These are phyloP conservation scores for Emydomyces testavorans DNA, from an alignment of 2,329 filamentous ascomycete species.

Conservation along the genomic window DNA sequence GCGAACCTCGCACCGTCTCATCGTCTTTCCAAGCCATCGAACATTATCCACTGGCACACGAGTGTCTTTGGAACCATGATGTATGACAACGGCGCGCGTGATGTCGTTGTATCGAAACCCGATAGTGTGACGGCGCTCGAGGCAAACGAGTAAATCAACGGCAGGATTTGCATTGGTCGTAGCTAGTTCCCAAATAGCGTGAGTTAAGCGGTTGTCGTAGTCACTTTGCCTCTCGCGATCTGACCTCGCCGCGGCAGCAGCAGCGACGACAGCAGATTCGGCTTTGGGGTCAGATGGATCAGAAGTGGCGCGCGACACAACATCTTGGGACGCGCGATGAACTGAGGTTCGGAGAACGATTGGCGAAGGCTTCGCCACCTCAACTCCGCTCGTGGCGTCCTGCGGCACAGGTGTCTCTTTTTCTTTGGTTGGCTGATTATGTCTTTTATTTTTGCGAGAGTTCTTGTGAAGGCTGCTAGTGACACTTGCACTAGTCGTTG, in stretches of 20 bases:
- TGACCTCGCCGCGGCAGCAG: constrained; percentile 46
- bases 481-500: constrained; percentile 74
- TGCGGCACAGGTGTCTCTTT: constrained; percentile 20
- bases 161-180: constrained; percentile 88
- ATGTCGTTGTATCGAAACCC: constrained; percentile 97
- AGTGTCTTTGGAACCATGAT: constrained; percentile 82
- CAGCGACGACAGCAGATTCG: constrained; percentile 36
- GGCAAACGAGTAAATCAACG: constrained; percentile 80
- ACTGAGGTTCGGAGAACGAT: constrained; percentile 18
- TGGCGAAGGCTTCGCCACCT: constrained; percentile 17
- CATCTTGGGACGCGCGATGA: constrained; percentile 16
- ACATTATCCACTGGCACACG: constrained; percentile 93
- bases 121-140: constrained; percentile 81
- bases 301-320: constrained; percentile 11
- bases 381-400: constrained; percentile 17
- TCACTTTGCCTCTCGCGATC: constrained; percentile 31
- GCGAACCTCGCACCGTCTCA: constrained; percentile 84
- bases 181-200: constrained; percentile 87
- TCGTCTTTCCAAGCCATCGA: constrained; percentile 83
- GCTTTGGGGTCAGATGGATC: constrained; percentile 13
- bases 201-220: constrained; percentile 78
- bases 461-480: constrained; percentile 64
- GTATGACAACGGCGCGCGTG: constrained; percentile 78
- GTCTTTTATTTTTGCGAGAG: constrained; percentile 35
- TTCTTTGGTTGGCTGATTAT: constrained; percentile 19